These are phyloP conservation scores for Taiwanofungus camphoratus DNA, from an alignment of 1,284 basidiomycete genomes.

Conservation along the genomic window DNA sequence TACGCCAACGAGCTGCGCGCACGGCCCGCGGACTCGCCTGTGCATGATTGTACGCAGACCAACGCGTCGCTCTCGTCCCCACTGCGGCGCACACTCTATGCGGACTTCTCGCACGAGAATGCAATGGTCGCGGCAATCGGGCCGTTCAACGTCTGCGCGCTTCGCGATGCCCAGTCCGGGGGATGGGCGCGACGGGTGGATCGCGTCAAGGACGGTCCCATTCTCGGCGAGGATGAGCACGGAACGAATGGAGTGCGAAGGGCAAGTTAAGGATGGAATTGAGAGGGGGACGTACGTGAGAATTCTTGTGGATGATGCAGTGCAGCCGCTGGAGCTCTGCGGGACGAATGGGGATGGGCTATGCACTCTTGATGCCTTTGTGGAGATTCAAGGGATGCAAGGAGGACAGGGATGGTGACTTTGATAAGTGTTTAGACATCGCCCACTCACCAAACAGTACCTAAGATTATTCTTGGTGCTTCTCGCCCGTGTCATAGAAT, in stretches of 20 bases:
- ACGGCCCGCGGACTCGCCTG: constrained; percentile 55
- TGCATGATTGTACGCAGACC: constrained; percentile 66
- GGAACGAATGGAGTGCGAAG: constrained; percentile 49
- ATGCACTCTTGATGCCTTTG: constrained; percentile 63
- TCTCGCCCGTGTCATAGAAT: no score
- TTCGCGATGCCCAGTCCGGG: constrained; percentile 8
- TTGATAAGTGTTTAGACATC: constrained; percentile 56
- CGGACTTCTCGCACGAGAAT: constrained; percentile 81
- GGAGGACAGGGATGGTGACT: constrained; percentile 62
- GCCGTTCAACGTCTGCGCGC: constrained; percentile 42
- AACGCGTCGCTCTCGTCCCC: constrained; percentile 82
- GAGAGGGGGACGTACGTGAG: constrained; percentile 17
- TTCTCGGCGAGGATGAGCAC: constrained; percentile 61
- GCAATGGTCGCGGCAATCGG: constrained; percentile 75
- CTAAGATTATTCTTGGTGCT: no score
- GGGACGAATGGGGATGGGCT: constrained; percentile 45
- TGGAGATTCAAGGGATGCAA: constrained; percentile 61
- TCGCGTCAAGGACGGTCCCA: constrained; percentile 52
- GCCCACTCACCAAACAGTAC: no score
- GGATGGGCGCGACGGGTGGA: constrained; percentile 40
- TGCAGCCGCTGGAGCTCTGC: constrained; percentile 62
- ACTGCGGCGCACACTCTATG: constrained; percentile 55
- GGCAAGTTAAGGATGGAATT: background rate
- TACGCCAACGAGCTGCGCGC: constrained; percentile 82
- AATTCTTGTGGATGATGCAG: constrained; percentile 55